phyloP scores from a whole-genome alignment of 2,329 filamentous ascomycete genomes.

The Sporothrix pallida region DNA sequence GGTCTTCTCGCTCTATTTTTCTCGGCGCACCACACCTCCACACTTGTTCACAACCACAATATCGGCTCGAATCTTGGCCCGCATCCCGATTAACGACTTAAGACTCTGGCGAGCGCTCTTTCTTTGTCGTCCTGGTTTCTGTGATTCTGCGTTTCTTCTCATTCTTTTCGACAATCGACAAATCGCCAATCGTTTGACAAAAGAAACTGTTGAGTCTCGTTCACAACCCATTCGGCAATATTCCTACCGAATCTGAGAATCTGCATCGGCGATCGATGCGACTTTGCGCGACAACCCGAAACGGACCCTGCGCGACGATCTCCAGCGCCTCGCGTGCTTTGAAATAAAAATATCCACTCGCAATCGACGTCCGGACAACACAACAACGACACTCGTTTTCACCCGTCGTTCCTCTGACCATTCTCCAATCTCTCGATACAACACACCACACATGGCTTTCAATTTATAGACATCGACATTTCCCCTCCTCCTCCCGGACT shows the following conservation, averaged over 20 bases:
- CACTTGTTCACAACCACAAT: not conserved
- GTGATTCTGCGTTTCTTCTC: not conserved
- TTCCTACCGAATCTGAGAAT: not conserved
- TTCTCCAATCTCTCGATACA: too few species aligned
- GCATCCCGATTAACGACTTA: constrained; percentile 14
- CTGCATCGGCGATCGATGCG: constrained; percentile 22
- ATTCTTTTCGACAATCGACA: not conserved
- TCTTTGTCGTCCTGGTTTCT: not conserved
- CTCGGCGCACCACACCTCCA: too few species aligned
- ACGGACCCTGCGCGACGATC: constrained; percentile 22
- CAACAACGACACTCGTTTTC: not conserved
- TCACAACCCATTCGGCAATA: not conserved
- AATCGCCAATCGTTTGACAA: too few species aligned
- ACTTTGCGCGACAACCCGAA: constrained; percentile 18
- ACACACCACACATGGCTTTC: not conserved
- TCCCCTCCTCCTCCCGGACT: not conserved
- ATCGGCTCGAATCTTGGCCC: constrained; percentile 26
- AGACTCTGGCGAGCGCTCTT: not conserved
- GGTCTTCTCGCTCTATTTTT: too few species aligned
- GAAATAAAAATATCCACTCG: not conserved
- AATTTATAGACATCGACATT: not conserved
- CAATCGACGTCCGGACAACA: not conserved
- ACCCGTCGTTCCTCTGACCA: too few species aligned
- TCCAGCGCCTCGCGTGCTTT: not conserved
- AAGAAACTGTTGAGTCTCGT: not conserved